Evolutionary conservation across 2,329 filamentous ascomycete genomes (phyloP).

Genomic region (Corinectria fuckeliana): DNA sequence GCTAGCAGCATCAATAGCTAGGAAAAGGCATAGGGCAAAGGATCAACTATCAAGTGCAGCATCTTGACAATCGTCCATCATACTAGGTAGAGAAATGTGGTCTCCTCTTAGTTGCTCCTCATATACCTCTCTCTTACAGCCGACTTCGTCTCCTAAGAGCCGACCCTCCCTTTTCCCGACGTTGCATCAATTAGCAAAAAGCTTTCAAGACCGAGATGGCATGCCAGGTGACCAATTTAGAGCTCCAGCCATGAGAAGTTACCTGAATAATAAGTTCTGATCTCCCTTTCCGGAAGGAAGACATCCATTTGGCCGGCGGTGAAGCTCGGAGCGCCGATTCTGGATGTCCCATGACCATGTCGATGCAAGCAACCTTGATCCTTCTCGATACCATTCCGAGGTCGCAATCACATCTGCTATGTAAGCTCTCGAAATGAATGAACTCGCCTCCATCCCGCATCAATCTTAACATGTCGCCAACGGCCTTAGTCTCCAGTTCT

Average conservation of each 20-base stretch:
- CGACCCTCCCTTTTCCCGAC: neutral
- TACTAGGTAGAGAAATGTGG: neutral
- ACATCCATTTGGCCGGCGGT: neutral
- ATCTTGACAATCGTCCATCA: neutral
- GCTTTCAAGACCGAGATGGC: constrained; percentile 2
- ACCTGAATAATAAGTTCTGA: neutral
- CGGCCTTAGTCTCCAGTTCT: neutral
- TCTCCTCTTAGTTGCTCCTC: constrained; percentile 7
- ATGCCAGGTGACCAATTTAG: neutral
- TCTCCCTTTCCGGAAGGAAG: constrained; percentile 1
- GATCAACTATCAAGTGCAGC: neutral
- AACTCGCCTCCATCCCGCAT: constrained; percentile 3
- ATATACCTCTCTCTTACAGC: constrained; percentile 1
- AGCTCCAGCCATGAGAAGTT: neutral
- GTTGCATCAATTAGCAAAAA: constrained; percentile 4
- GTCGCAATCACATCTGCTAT: neutral
- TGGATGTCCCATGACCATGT: neutral
- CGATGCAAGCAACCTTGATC: neutral
- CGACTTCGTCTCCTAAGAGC: neutral
- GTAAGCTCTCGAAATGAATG: constrained; percentile 1
- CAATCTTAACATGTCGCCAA: neutral
- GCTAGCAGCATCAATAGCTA: neutral
- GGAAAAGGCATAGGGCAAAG: neutral
- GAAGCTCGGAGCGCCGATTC: neutral
- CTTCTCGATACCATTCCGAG: neutral